These are phyloP conservation scores for Cephaloascus albidus DNA, from an alignment of 805 yeast genomes.

Conservation along the genomic window DNA sequence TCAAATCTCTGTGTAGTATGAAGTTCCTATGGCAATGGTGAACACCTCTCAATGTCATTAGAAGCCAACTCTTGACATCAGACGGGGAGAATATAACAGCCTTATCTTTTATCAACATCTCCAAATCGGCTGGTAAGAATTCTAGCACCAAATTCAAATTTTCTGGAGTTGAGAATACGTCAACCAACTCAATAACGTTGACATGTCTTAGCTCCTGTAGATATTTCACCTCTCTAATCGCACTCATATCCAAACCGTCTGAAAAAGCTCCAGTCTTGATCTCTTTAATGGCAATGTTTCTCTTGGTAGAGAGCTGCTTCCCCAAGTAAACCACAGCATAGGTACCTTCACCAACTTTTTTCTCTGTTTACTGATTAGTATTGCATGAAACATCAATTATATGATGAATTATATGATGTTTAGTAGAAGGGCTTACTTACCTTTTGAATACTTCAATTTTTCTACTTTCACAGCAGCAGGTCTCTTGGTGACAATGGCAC, in stretches of 20 bases:
- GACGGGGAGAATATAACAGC: conserved; percentile 69
- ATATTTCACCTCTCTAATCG: conserved; percentile 86
- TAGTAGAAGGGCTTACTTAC: no score
- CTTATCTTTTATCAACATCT: conserved; percentile 77
- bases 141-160: conserved; percentile 84
- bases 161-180: conserved; percentile 65
- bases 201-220: conserved; percentile 70
- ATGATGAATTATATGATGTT: no score
- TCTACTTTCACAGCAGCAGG: background rate
- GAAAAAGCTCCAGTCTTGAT: conserved; percentile 90
- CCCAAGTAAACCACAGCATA: conserved; percentile 95
- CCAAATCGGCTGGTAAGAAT: conserved; percentile 86
- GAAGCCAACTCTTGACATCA: conserved; percentile 87
- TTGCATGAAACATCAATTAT: no score
- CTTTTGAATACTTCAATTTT: background rate
- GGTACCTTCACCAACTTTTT: conserved; percentile 97
- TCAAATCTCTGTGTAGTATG: conserved; percentile 85
- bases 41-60: conserved; percentile 90
- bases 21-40: conserved; percentile 93
- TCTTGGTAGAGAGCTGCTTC: conserved; percentile 38
- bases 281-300: conserved; percentile 85
- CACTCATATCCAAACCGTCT: conserved; percentile 97
- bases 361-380: conserved; percentile 27
- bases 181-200: conserved; percentile 81
- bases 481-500: no score